Conservation (phyloP, 106 monocot species). For the Triglochin maritima region DNA sequence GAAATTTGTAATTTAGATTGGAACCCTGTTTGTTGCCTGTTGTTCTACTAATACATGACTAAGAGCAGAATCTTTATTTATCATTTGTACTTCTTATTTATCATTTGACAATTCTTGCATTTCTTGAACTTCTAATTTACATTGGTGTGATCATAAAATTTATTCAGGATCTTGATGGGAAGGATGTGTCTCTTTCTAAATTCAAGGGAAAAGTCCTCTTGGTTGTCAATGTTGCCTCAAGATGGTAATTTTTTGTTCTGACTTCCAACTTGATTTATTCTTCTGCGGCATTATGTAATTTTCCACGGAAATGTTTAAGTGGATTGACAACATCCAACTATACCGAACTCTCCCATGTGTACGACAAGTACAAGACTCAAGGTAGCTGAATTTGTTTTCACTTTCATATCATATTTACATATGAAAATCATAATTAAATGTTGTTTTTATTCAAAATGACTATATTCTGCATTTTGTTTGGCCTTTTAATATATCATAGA, state of each 20-base stretch:
- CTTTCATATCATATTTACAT: not conserved
- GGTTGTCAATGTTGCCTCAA: constrained; percentile 97
- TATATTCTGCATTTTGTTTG: not conserved
- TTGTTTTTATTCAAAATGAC: not conserved
- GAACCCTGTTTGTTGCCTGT: too few species aligned
- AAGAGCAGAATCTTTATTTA: too few species aligned
- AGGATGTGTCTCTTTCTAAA: constrained; percentile 80
- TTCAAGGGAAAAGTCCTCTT: constrained; percentile 84
- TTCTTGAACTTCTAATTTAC: too few species aligned
- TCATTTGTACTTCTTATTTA: too few species aligned
- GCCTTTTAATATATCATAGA: not conserved
- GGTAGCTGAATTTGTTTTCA: constrained; percentile 30
- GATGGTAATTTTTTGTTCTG: constrained; percentile 41
- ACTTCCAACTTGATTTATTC: not conserved
- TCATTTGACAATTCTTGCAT: too few species aligned
- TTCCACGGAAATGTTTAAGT: constrained; percentile 21
- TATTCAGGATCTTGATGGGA: constrained; percentile 85
- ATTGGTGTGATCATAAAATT: too few species aligned
- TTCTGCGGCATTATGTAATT: not conserved
- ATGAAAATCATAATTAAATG: not conserved
- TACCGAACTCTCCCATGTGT: constrained; percentile 85
- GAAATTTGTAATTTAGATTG: too few species aligned
- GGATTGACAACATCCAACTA: constrained; percentile 93
- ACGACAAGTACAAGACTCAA: constrained; percentile 93
- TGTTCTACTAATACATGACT: too few species aligned